Base-by-base conservation (phyloP, 345 rosid species). In the Erodium maritimum region DNA sequence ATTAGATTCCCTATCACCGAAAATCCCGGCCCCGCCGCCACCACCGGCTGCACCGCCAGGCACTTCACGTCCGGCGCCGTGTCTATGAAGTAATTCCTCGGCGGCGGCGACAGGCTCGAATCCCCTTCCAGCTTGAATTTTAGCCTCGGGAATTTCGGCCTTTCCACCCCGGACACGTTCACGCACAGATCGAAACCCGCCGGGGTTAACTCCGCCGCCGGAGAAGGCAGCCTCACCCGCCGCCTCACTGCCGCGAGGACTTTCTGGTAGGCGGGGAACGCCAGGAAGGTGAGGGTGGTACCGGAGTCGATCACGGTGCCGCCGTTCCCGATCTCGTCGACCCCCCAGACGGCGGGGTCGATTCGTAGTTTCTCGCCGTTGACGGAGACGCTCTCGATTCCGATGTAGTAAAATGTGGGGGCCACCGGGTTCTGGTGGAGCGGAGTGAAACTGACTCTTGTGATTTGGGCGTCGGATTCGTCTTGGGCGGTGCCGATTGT, bases 241-340 rank as follows among this genome's bases (percentile, higher is more conserved):
- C 75, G 75, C 60, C 64, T 72, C 19, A 90, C 21, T 0, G 79
- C 81, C 8, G 72, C 59, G 34, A 87, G 24, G 7, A 90, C 66
- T 55, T 55, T 59, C 17, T 66, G 61, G 65, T 87, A 90, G 3
- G 89, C 89, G 1, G 85, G 74, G 52, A 79, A 77, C 0, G 75
- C 63, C 0, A 90, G 12, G 68, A 85, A 75, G 0, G 87, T 74
- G 21, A 90, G 55, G 0, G 97, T 87, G 17, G 97, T 90, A 0
- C 95, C 95, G 16, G 97, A 85, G 46, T 87, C 97, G 17, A 87
- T 68, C 62, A 91, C 75, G 42, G 94, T 91, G 61, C 96, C 97
- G 19, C 97, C 94, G 80, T 80, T 82, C 34, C 97, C 95, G 24
- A 24, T 42, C 52, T 67, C 74, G 57, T 85, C 91, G 21, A 91